Percentiles rank a stretch among this genome's conserved stretches.
phyloP scores from a whole-genome alignment of 192 early-diverging fungal genomes.

The Backusella morwellensis region DNA sequence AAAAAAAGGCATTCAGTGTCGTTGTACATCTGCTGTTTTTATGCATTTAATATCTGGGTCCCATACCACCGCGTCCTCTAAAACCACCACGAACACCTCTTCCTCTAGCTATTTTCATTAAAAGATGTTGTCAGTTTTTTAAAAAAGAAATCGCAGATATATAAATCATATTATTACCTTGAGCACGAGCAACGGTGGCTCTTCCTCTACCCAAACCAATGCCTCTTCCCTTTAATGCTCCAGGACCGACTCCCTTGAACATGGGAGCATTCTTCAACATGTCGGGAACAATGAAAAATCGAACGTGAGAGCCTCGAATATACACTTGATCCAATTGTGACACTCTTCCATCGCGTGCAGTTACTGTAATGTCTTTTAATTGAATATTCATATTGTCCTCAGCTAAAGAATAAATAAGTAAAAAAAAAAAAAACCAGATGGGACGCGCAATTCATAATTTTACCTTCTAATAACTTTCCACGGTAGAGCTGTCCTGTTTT shows the following conservation, averaged over 20 bases:
- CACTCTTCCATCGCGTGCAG: constrained; percentile 87
- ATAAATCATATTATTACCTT: constrained; percentile 22
- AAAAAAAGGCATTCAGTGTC: neutral
- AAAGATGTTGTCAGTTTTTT: neutral
- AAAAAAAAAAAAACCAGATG: neutral
- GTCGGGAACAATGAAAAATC: constrained; percentile 97
- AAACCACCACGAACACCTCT: constrained; percentile 22
- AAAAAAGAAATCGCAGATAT: neutral
- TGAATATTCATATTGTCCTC: constrained; percentile 99
- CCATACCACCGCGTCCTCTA: constrained; percentile 18
- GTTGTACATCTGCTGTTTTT: neutral
- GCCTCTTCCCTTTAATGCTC: constrained; percentile 75
- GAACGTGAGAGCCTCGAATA: constrained; percentile 88
- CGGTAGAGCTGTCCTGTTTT: constrained; percentile 95
- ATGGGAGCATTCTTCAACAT: constrained; percentile 99
- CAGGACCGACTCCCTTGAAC: constrained; percentile 93
- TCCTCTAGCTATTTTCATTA: constrained; percentile 14
- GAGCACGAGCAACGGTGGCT: constrained; percentile 81
- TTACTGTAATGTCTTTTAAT: constrained; percentile 91
- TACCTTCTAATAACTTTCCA: constrained; percentile 88
- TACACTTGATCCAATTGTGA: constrained; percentile 95
- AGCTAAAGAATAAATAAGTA: constrained; percentile 49
- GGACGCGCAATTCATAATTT: neutral
- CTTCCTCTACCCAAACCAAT: constrained; percentile 77
- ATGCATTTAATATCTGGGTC: constrained; percentile 13